These are phyloP conservation scores for Penicillium italicum DNA, from an alignment of 2,329 filamentous ascomycete genomes.

Conservation along the genomic window DNA sequence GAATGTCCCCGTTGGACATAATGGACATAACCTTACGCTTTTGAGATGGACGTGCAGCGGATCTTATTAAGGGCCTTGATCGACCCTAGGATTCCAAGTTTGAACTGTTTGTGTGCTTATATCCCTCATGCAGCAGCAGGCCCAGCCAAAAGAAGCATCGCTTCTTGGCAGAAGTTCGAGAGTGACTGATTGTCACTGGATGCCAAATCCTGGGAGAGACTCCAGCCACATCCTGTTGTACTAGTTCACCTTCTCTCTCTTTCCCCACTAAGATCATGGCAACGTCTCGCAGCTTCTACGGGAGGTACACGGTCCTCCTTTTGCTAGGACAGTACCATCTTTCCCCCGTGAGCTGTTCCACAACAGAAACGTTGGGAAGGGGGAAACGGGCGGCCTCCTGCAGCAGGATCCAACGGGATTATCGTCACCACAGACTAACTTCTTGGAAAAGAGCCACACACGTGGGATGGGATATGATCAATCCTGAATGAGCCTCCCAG, in stretches of 20 bases:
- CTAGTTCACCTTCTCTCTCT: not conserved
- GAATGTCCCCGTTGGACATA: conserved; percentile 27
- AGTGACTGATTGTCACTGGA: not conserved
- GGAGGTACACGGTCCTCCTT: conserved; percentile 1
- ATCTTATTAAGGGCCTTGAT: conserved; percentile 12
- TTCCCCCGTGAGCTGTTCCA: conserved; percentile 26
- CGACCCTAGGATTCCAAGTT: conserved; percentile 4
- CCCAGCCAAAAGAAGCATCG: conserved; percentile 12
- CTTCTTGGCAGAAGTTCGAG: conserved; percentile 1
- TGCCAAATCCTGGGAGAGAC: not conserved
- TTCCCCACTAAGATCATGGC: not conserved
- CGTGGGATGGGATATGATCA: conserved; percentile 2
- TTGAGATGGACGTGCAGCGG: conserved; percentile 13
- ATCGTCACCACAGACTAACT: conserved; percentile 5
- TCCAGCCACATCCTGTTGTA: not conserved
- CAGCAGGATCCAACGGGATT: conserved; percentile 25
- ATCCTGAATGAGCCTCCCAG: not conserved
- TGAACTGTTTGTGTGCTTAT: conserved; percentile 24
- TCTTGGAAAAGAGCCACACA: conserved; percentile 5
- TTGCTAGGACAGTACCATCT: not conserved
- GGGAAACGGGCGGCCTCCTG: conserved; percentile 34
- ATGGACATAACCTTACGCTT: conserved; percentile 8
- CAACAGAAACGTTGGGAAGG: conserved; percentile 30
- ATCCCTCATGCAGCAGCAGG: conserved; percentile 17
- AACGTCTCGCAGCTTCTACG: not conserved